phyloP scores from a whole-genome alignment of 306 rosid genomes.

The Begonia peltatifolia region DNA sequence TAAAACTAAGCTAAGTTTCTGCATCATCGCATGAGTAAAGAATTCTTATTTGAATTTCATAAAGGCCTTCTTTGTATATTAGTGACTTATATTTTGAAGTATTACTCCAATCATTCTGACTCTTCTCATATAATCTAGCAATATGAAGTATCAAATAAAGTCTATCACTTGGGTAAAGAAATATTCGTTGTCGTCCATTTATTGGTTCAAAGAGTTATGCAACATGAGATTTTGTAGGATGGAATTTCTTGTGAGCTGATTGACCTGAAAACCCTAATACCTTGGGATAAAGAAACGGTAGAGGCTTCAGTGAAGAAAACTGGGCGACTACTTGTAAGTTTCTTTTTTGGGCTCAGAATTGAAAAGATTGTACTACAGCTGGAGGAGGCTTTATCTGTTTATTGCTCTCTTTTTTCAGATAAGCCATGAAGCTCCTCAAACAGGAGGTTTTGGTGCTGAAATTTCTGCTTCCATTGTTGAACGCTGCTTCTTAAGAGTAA shows the following conservation, averaged over 20 bases:
- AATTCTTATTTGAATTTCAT: too few relatives aligned
- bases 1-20: too few relatives aligned
- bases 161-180: too few relatives aligned
- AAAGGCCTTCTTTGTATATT: too few relatives aligned
- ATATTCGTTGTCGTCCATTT: not conserved
- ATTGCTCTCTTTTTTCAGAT: conserved; percentile 27
- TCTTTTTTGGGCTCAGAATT: conserved; percentile 4
- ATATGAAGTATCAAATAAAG: too few relatives aligned
- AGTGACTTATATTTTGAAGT: too few relatives aligned
- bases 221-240: conserved; percentile 40
- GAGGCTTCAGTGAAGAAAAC: conserved; percentile 88
- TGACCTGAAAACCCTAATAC: conserved; percentile 80
- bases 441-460: conserved; percentile 98
- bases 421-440: conserved; percentile 97
- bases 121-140: too few relatives aligned
- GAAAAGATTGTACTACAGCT: too few relatives aligned
- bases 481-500: conserved; percentile 90
- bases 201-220: not conserved
- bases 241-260: conserved; percentile 93
- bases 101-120: too few relatives aligned
- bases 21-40: too few relatives aligned
- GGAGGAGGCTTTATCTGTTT: too few relatives aligned
- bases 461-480: conserved; percentile 79
- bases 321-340: conserved; percentile 87
- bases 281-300: conserved; percentile 95